Percentiles rank a stretch among this genome's conserved stretches.
Conservation (phyloP, 2,329 filamentous ascomycete species). For the Ciborinia camelliae region DNA sequence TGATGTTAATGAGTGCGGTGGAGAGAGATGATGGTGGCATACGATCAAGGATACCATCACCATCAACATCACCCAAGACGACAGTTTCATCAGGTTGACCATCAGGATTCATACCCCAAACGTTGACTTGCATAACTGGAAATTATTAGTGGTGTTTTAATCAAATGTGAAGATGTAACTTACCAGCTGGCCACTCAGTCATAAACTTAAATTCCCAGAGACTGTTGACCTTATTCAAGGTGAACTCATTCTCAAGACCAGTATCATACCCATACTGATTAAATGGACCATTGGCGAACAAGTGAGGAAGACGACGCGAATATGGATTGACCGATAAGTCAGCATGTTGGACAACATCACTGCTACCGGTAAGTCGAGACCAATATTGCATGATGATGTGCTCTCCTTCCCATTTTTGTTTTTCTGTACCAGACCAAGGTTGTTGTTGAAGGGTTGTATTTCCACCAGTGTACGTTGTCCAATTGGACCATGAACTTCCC, state of each 20-base stretch:
- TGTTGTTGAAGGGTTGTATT: conserved; percentile 48
- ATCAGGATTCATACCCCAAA: conserved; percentile 64
- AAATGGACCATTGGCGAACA: conserved; percentile 59
- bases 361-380: conserved; percentile 56
- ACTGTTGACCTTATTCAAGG: conserved; percentile 44
- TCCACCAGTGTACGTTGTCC: conserved; percentile 53
- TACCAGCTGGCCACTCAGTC: conserved; percentile 58
- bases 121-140: conserved; percentile 53
- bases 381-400: conserved; percentile 64
- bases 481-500: conserved; percentile 56
- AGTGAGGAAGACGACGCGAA: conserved; percentile 56
- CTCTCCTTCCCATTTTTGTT: conserved; percentile 58
- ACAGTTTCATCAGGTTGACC: conserved; percentile 57
- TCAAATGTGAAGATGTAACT: neutral
- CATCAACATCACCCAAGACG: conserved; percentile 59
- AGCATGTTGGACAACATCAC: conserved; percentile 57
- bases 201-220: conserved; percentile 59
- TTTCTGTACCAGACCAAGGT: conserved; percentile 55
- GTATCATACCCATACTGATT: conserved; percentile 63
- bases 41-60: conserved; percentile 58
- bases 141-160: neutral
- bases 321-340: conserved; percentile 45
- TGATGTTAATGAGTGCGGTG: conserved; percentile 56
- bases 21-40: conserved; percentile 57
- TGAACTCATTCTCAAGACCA: conserved; percentile 53